These are phyloP conservation scores for Suillus lakei DNA, from an alignment of 768 basidiomycete genomes.

Conservation along the genomic window DNA sequence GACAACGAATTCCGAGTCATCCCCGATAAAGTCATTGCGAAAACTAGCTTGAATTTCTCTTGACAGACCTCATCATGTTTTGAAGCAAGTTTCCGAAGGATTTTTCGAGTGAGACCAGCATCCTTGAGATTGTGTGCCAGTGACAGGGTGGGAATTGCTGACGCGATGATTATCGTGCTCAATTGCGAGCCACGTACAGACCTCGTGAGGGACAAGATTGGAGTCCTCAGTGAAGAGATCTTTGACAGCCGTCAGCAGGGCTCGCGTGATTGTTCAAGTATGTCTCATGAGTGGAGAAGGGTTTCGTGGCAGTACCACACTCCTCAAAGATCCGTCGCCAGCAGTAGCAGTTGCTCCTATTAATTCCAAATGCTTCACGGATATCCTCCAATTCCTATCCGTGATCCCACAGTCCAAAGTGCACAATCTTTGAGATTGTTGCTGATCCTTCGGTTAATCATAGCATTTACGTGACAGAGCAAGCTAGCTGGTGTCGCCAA, in stretches of 20 bases:
- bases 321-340: constrained; percentile 31
- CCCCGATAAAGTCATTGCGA: constrained; percentile 12
- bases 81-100: constrained; percentile 11
- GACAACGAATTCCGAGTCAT: constrained; percentile 26
- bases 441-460: constrained; percentile 29
- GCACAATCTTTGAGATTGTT: constrained; percentile 32
- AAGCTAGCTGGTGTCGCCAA: too few relatives aligned
- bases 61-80: constrained; percentile 9
- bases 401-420: constrained; percentile 28
- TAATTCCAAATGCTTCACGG: constrained; percentile 27
- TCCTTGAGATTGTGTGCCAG: constrained; percentile 20
- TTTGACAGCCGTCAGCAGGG: constrained; percentile 24
- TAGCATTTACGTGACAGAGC: too few relatives aligned
- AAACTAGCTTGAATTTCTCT: constrained; percentile 18
- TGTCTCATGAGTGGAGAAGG: constrained; percentile 25
- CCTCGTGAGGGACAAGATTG: constrained; percentile 28
- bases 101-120: constrained; percentile 16
- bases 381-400: constrained; percentile 27
- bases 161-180: constrained; percentile 30
- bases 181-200: constrained; percentile 25
- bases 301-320: constrained; percentile 17
- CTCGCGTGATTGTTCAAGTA: constrained; percentile 20
- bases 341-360: constrained; percentile 27
- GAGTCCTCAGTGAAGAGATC: constrained; percentile 19
- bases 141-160: constrained; percentile 18